Evolutionary conservation across 192 early-diverging fungal species (phyloP), one percentile per base, ranked within the genome.

Genomic region (Coemansia sp.): DNA sequence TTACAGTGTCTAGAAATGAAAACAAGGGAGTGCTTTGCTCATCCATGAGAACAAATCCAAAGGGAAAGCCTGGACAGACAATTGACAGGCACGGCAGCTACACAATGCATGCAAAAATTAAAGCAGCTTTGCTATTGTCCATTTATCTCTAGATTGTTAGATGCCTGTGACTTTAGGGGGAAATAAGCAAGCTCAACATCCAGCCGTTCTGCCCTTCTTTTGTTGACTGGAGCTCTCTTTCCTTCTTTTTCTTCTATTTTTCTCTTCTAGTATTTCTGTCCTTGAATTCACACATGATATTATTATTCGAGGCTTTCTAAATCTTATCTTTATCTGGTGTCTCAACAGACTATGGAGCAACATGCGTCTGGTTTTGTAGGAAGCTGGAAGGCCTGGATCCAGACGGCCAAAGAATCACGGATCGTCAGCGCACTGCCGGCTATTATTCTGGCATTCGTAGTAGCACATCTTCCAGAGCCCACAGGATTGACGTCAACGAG

Each of bases 401-500:
- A 73, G 65, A 22, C 52, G 3, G 56, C 52, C 11, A 49, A 64
- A 15, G 56, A 67, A n/a, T 82, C 74, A 12, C 70, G 71, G 0
- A 21, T 62, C 37, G 71, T 67, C 52, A 76, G 71, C 11, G 79
- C 79, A 2, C 62, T 82, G 11, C 79, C 79, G 0, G 74, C 79
- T 3, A 67, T 76, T 10, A 10, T 65, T 11, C 13, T 76, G 0
- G 79, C 79, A 8, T 16, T 82, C 26, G 21, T 40, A 12, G 67
- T 82, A 21, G 74, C 79, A 3, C 49, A 76, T 26, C n/a, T 76
- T 21, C 79, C 79, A 6, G 71, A 39, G 13, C 79, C 79, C 8
- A 65, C 55, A 0, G 79, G 74, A 5, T 55, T 82, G 8, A 64
- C 74, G 2, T 15, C 54, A 51, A 76, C 74, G 11, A 73, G 74